Conservation (phyloP, 257 asterid species). For the Ballota nigra region DNA sequence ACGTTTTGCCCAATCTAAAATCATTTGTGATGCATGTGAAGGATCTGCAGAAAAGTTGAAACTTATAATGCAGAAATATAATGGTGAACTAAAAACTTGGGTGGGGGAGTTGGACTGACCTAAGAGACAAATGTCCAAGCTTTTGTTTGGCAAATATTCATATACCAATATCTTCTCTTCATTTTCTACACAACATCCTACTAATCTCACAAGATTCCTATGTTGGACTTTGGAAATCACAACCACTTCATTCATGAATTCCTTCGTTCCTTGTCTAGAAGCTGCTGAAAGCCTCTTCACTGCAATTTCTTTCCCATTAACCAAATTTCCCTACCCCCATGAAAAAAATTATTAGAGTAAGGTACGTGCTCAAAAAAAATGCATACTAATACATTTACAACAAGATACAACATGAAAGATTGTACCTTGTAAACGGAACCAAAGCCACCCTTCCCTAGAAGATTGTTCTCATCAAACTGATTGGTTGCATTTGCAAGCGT, state of each 20-base stretch:
- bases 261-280: conserved; percentile 24
- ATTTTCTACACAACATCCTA: conserved; percentile 43
- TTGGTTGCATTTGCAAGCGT: conserved; percentile 45
- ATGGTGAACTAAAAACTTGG: neutral
- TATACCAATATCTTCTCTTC: conserved; percentile 47
- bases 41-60: conserved; percentile 9
- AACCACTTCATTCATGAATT: conserved; percentile 25
- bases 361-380: too few species aligned
- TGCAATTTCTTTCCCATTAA: conserved; percentile 18
- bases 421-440: conserved; percentile 59
- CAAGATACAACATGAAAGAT: neutral
- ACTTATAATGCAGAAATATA: neutral
- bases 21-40: conserved; percentile 16
- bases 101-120: conserved; percentile 25
- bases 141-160: conserved; percentile 55
- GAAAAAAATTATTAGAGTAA: too few species aligned
- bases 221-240: conserved; percentile 32
- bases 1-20: conserved; percentile 45
- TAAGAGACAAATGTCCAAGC: conserved; percentile 44
- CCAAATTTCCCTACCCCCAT: conserved; percentile 11
- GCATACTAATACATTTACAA: too few species aligned
- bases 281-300: conserved; percentile 23
- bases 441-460: conserved; percentile 61
- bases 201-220: conserved; percentile 43
- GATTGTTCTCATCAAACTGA: conserved; percentile 28